Evolutionary conservation across 75 land plant species (phyloP).

Genomic region (Sequoiadendron giganteum): DNA sequence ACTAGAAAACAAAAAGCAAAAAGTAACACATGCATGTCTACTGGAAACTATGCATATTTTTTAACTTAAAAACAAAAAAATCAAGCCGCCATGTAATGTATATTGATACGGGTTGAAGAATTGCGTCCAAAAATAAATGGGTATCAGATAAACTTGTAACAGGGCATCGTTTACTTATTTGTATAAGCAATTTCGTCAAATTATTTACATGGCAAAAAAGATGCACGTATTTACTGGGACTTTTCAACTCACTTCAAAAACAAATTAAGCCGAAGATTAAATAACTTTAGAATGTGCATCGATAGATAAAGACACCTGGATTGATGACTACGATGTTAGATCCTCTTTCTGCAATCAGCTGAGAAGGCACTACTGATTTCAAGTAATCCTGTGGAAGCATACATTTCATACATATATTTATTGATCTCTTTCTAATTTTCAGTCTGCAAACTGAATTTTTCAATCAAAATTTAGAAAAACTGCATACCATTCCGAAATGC

Average conservation of each 20-base stretch:
- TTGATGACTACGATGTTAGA: constrained; percentile 91
- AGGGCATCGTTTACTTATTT: background rate
- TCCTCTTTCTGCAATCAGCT: constrained; percentile 81
- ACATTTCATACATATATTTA: background rate
- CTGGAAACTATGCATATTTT: background rate
- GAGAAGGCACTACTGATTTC: constrained; percentile 85
- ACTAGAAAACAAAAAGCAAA: background rate
- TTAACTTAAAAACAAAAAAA: background rate
- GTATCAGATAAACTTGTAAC: background rate
- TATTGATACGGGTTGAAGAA: background rate
- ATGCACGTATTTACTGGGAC: background rate
- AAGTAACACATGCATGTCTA: too few relatives aligned
- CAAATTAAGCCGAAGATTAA: background rate
- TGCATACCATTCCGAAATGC: background rate
- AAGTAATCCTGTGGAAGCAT: constrained; percentile 69
- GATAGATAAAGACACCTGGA: constrained; percentile 52
- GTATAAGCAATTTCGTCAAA: background rate
- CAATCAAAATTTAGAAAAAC: background rate
- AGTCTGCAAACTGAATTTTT: background rate
- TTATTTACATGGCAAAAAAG: background rate
- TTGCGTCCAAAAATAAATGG: background rate
- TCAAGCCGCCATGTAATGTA: background rate
- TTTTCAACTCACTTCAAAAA: background rate
- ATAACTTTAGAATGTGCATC: background rate
- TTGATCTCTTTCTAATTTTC: background rate